These are phyloP conservation scores for Nakaseomyces kungkrabaensis DNA, from an alignment of 1,139 yeast genomes.

Conservation along the genomic window DNA sequence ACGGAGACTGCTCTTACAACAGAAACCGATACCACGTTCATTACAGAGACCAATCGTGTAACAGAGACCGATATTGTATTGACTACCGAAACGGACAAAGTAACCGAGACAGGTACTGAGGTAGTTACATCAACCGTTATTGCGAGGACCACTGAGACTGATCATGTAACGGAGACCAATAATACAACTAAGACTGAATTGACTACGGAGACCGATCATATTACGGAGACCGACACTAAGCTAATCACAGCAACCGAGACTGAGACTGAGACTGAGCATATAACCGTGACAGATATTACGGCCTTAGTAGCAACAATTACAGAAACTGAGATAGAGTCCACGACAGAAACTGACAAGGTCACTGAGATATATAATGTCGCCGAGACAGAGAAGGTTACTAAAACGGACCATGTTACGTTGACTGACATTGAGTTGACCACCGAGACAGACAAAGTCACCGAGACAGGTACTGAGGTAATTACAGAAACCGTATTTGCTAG, in stretches of 20 bases:
- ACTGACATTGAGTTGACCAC: not conserved
- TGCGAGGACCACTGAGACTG: not conserved
- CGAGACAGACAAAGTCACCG: too few relatives aligned
- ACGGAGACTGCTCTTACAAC: not conserved
- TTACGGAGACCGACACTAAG: not conserved
- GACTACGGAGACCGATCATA: not conserved
- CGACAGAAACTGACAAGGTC: not conserved
- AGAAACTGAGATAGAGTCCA: not conserved
- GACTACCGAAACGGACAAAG: not conserved
- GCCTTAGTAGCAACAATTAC: not conserved
- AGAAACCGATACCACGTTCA: not conserved
- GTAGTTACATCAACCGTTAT: not conserved
- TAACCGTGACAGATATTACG: constrained; percentile 1
- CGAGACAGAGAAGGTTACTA: not conserved
- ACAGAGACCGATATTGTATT: too few relatives aligned
- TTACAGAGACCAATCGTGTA: not conserved
- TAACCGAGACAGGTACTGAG: not conserved
- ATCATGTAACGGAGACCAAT: not conserved
- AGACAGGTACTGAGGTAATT: too few relatives aligned
- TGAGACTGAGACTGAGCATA: not conserved
- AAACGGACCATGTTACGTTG: not conserved
- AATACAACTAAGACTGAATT: not conserved
- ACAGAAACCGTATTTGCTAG: not conserved
- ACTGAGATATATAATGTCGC: not conserved
- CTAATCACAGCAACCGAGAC: not conserved